phyloP scores from a whole-genome alignment of 768 basidiomycete genomes.

The Pulveroboletus ravenelii region DNA sequence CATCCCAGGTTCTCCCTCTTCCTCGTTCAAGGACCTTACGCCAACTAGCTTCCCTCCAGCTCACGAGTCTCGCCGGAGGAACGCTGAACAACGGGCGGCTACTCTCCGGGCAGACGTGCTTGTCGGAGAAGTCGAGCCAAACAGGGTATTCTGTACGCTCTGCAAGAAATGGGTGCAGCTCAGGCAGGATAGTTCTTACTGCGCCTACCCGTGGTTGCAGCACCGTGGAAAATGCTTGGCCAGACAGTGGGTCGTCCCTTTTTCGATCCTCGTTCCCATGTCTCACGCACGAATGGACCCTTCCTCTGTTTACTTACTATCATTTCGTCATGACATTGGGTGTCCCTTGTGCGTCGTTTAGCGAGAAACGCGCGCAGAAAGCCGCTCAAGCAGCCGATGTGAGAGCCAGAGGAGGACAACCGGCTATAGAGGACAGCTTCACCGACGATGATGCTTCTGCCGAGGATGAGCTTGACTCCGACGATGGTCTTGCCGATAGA shows the following conservation, averaged over 20 bases:
- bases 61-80: constrained; percentile 65
- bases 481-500: constrained; percentile 27
- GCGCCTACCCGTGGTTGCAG: constrained; percentile 78
- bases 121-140: constrained; percentile 67
- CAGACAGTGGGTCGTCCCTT: constrained; percentile 50
- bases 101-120: constrained; percentile 62
- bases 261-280: neutral
- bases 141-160: constrained; percentile 66
- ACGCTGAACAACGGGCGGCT: constrained; percentile 75
- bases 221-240: constrained; percentile 72
- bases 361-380: constrained; percentile 55
- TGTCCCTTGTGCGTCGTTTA: constrained; percentile 17
- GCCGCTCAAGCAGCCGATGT: constrained; percentile 48
- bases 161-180: constrained; percentile 84
- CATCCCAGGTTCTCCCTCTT: constrained; percentile 28
- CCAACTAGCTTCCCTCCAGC: constrained; percentile 51
- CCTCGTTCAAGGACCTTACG: constrained; percentile 55
- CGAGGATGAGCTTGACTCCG: constrained; percentile 36
- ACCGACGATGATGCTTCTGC: constrained; percentile 30
- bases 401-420: constrained; percentile 34
- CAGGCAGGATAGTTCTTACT: constrained; percentile 71
- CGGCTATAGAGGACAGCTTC: constrained; percentile 22
- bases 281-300: constrained; percentile 9
- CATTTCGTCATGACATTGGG: neutral
- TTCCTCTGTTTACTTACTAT: neutral